Percentiles rank a stretch among this genome's conserved stretches.
These are phyloP conservation scores for Tulasnella sp. DNA, from an alignment of 768 basidiomycete species.

Conservation along the genomic window DNA sequence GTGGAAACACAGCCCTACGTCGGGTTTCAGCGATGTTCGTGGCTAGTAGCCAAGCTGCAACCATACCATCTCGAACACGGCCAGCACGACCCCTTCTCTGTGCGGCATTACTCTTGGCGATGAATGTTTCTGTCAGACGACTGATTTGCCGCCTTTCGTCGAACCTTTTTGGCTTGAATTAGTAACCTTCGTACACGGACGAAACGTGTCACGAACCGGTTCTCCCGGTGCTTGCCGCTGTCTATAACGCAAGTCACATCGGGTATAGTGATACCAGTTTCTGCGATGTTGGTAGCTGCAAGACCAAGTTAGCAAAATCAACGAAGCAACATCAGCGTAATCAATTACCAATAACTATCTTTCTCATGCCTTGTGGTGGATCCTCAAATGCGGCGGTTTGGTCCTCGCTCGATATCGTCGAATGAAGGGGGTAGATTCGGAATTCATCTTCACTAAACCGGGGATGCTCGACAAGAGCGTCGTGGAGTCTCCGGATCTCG, in stretches of 20 bases:
- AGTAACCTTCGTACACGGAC: slow-evolving; percentile 1
- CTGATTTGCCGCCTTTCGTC: slow-evolving; percentile 97
- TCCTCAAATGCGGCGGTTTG: slow-evolving; percentile 88
- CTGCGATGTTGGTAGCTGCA: slow-evolving; percentile 84
- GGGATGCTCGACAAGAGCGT: slow-evolving; percentile 71
- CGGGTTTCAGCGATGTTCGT: slow-evolving; percentile 39
- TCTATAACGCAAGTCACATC: slow-evolving; percentile 97
- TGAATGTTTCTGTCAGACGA: slow-evolving; percentile 82
- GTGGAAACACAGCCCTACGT: slow-evolving; percentile 86
- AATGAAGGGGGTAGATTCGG: slow-evolving; percentile 81
- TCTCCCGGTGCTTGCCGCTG: slow-evolving; percentile 88
- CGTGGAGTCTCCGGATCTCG: slow-evolving; percentile 85
- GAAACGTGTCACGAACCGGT: slow-evolving; percentile 51
- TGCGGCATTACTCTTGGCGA: slow-evolving; percentile 86
- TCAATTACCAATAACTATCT: slow-evolving; percentile 84
- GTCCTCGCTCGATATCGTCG: slow-evolving; percentile 85
- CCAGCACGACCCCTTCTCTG: slow-evolving; percentile 43
- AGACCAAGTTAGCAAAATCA: slow-evolving; percentile 3
- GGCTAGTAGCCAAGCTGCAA: neutral
- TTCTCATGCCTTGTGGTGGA: slow-evolving; percentile 72
- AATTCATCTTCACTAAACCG: slow-evolving; percentile 65
- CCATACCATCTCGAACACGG: slow-evolving; percentile 16
- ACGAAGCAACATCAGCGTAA: neutral
- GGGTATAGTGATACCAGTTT: slow-evolving; percentile 97
- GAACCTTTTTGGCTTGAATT: slow-evolving; percentile 49